A percentile compares a stretch with the other conserved stretches of the same genome.
Evolutionary conservation across 345 rosid genomes (phyloP).

Genomic region (Pseudoturritis turrita): DNA sequence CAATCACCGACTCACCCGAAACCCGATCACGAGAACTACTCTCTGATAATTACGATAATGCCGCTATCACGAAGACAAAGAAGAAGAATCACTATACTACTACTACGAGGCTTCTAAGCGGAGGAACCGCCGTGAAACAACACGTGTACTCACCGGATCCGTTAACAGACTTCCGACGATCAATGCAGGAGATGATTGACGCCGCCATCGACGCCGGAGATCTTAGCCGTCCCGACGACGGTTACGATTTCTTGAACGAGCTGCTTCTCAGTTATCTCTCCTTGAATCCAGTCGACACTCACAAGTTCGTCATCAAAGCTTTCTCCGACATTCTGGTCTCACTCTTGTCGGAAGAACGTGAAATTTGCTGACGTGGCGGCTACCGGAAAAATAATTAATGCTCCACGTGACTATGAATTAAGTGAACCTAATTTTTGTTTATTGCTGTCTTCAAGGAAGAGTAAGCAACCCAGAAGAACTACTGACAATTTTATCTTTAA

Average conservation of each 20-base stretch:
- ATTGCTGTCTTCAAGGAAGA: not conserved
- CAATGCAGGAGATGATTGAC: conserved; percentile 98
- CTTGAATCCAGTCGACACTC: conserved; percentile 62
- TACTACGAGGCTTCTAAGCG: conserved; percentile 21
- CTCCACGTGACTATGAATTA: conserved; percentile 10
- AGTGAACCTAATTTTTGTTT: not conserved
- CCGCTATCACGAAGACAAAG: not conserved
- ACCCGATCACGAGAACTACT: conserved; percentile 22
- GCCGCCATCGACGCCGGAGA: conserved; percentile 38
- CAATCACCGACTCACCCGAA: conserved; percentile 60
- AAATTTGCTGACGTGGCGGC: not conserved
- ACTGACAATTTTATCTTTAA: conserved; percentile 1
- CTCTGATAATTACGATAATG: conserved; percentile 18
- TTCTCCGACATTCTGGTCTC: conserved; percentile 73
- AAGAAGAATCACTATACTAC: not conserved
- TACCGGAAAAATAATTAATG: not conserved
- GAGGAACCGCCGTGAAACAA: conserved; percentile 66
- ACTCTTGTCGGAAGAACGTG: conserved; percentile 36
- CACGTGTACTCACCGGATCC: conserved; percentile 80
- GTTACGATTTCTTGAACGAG: conserved; percentile 77
- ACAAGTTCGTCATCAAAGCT: conserved; percentile 66
- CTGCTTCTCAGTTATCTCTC: conserved; percentile 66
- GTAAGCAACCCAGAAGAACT: not conserved
- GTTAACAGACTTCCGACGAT: conserved; percentile 67
- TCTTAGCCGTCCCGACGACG: conserved; percentile 42